Conservation (phyloP, 1,284 basidiomycete species). For the Cutaneotrichosporon sp. region DNA sequence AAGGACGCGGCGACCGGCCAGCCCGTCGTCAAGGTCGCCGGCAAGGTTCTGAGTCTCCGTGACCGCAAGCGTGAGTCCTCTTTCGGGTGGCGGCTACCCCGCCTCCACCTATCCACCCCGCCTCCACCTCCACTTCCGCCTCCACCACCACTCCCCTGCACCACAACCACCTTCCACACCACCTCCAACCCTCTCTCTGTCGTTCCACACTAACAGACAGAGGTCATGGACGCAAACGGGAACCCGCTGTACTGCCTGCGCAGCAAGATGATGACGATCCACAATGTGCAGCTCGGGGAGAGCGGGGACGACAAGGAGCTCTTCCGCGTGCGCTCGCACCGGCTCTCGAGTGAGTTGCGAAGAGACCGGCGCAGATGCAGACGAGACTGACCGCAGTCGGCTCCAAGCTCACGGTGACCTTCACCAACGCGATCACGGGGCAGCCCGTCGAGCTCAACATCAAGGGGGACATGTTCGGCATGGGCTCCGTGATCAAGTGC, state of each 20-base stretch:
- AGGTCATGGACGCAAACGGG: slow-evolving; percentile 45
- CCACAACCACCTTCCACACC: no score
- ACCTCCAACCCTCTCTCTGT: no score
- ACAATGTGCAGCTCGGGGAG: slow-evolving; percentile 38
- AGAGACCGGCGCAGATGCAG: no score
- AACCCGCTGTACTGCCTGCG: slow-evolving; percentile 39
- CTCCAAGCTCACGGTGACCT: slow-evolving; percentile 46
- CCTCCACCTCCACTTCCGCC: neutral
- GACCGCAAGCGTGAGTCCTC: slow-evolving; percentile 47
- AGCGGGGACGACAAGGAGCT: slow-evolving; percentile 36
- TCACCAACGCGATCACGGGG: slow-evolving; percentile 37
- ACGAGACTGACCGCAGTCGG: slow-evolving; percentile 33
- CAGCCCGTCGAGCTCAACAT: slow-evolving; percentile 33
- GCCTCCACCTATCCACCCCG: no score
- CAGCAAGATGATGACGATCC: slow-evolving; percentile 43
- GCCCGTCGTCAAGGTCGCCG: slow-evolving; percentile 39
- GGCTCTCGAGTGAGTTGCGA: slow-evolving; percentile 40
- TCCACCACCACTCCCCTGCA: no score
- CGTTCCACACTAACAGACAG: slow-evolving; percentile 16
- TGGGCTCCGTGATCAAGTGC: slow-evolving; percentile 39
- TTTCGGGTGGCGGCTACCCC: no score
- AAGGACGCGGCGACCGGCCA: slow-evolving; percentile 46
- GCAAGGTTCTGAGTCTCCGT: slow-evolving; percentile 38
- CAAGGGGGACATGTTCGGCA: slow-evolving; percentile 47
- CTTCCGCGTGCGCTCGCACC: slow-evolving; percentile 41